phyloP scores from a whole-genome alignment of 805 yeast species.

The Kluyveromyces starmeri region DNA sequence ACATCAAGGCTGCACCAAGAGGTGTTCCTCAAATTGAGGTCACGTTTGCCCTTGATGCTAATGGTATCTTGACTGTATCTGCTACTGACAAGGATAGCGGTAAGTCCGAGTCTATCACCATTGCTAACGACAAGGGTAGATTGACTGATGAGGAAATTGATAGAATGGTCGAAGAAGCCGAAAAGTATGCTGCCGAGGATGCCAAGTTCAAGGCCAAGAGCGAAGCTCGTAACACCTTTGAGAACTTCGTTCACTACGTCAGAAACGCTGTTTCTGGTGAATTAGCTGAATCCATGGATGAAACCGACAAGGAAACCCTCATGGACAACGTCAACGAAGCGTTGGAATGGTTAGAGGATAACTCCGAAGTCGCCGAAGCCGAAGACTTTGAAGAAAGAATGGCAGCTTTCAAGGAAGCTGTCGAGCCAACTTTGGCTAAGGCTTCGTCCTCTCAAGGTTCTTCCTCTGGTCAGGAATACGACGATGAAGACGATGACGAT shows the following conservation, averaged over 20 bases:
- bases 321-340: conserved; percentile 82
- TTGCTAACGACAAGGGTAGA: conserved; percentile 92
- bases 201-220: conserved; percentile 73
- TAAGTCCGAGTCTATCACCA: conserved; percentile 81
- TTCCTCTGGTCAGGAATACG: conserved; percentile 38
- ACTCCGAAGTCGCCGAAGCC: conserved; percentile 75
- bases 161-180: conserved; percentile 97
- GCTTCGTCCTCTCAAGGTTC: conserved; percentile 55
- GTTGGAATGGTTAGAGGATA: conserved; percentile 80
- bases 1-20: conserved; percentile 80
- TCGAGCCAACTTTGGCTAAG: conserved; percentile 89
- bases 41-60: conserved; percentile 93
- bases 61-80: conserved; percentile 92
- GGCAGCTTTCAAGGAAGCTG: conserved; percentile 69
- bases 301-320: conserved; percentile 84
- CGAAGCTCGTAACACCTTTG: conserved; percentile 80
- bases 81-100: conserved; percentile 95
- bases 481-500: conserved; percentile 45
- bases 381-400: conserved; percentile 93
- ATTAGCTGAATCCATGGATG: conserved; percentile 72
- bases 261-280: conserved; percentile 59
- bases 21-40: conserved; percentile 82
- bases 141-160: conserved; percentile 89
- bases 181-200: conserved; percentile 88
- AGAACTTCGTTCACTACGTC: conserved; percentile 78